A percentile compares a stretch with the other conserved stretches of the same genome.
Conservation (phyloP, 2,329 filamentous ascomycete genomes). For the Tolypocladium ovalisporum region DNA sequence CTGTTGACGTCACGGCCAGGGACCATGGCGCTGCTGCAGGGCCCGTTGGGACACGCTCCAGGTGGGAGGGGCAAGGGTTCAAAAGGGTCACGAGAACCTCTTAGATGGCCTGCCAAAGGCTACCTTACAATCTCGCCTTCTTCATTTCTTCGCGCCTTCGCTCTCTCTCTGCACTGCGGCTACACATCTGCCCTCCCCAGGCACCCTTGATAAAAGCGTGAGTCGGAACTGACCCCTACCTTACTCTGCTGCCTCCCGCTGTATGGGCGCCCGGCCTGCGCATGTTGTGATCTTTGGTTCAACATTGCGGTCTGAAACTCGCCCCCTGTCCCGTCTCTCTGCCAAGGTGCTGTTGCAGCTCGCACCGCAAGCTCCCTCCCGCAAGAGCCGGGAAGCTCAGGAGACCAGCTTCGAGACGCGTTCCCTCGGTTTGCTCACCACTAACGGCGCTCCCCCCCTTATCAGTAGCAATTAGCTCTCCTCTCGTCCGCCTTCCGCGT, state of each 20-base stretch:
- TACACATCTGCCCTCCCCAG: background rate
- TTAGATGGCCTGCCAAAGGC: background rate
- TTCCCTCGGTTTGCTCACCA: background rate
- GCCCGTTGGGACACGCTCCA: background rate
- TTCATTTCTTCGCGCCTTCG: too few species aligned
- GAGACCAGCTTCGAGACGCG: background rate
- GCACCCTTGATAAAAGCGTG: background rate
- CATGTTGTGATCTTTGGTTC: background rate
- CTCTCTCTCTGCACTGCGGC: background rate
- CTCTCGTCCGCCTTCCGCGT: background rate
- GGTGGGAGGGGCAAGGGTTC: background rate
- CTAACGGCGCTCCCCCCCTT: background rate
- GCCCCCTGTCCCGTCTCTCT: background rate
- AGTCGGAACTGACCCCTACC: background rate
- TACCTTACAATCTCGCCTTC: background rate
- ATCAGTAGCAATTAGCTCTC: background rate
- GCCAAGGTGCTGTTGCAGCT: background rate
- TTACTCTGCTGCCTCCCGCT: background rate
- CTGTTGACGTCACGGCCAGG: background rate
- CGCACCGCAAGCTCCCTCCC: background rate
- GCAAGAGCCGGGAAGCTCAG: background rate
- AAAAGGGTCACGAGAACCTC: background rate
- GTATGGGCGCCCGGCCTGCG: too few species aligned
- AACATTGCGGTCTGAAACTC: background rate
- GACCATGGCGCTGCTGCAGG: background rate